These are phyloP conservation scores for Geranium brycei DNA, from an alignment of 345 rosid species.

Conservation along the genomic window DNA sequence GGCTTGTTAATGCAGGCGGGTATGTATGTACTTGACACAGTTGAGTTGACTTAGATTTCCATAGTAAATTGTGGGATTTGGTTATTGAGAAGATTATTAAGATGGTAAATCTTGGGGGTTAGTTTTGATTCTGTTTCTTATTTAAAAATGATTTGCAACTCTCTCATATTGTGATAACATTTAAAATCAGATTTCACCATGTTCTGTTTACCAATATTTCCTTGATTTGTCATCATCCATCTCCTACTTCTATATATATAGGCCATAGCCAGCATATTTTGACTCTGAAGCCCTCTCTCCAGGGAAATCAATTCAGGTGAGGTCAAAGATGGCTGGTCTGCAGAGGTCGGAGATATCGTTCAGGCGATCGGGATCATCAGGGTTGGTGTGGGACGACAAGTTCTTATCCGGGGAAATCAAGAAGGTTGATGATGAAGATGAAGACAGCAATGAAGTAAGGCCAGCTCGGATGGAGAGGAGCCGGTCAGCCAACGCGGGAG, in stretches of 20 bases:
- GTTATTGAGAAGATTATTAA: no score
- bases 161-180: background rate
- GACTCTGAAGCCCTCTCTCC: no score
- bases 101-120: no score
- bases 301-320: background rate
- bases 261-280: no score
- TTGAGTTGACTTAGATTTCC: no score
- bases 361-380: constrained; percentile 84
- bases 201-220: constrained; percentile 6
- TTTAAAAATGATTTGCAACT: background rate
- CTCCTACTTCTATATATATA: background rate
- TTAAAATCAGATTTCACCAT: constrained; percentile 6
- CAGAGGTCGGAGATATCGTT: constrained; percentile 65
- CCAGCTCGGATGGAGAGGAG: constrained; percentile 3
- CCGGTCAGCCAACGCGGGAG: background rate
- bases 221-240: constrained; percentile 12
- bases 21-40: no score
- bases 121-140: no score
- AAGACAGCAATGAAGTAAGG: constrained; percentile 1
- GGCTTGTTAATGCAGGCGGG: no score
- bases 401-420: constrained; percentile 30
- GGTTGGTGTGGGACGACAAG: constrained; percentile 66
- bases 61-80: no score
- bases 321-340: constrained; percentile 21
- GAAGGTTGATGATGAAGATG: background rate